Base-by-base conservation (phyloP, 371 early-diverging fungal species). In the Mortierella sp. region DNA sequence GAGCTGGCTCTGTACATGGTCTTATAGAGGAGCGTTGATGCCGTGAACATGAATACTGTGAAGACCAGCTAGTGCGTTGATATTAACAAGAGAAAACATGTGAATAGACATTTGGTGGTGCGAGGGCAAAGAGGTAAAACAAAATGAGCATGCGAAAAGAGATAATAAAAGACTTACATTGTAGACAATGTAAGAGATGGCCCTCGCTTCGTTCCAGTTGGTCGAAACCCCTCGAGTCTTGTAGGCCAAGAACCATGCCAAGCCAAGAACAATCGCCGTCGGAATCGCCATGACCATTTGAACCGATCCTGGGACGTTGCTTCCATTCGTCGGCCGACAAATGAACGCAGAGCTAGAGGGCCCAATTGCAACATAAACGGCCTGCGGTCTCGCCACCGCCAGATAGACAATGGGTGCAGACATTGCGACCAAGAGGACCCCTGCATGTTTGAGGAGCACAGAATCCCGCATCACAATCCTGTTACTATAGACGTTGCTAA, bases 141-240 rank as follows among this genome's bases (percentile, higher is more conserved):
- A 37, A 3, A 61, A 2, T 5, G 24, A n/a, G n/a, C n/a, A n/a
- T n/a, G n/a, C n/a, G n/a, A n/a, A n/a, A n/a, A n/a, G n/a, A n/a
- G n/a, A n/a, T n/a, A n/a, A n/a, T n/a, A n/a, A n/a, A n/a, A n/a
- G n/a, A n/a, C 75, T 26, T 75, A 76, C 71, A n/a, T 76, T 76
- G 77, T 71, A 76, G 31, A 76, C 70, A 34, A 59, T 54, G 19
- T 71, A 71, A 0, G 70, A 34, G n/a, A 76, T 71, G 19, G 70
- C 55, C 26, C 28, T 70, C 26, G 77, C 57, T n/a, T 76, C 71
- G 61, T 71, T 76, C 77, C 77, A 76, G 54, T 71, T 76, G 14
- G 57, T 44, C 31, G 57, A 43, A 3, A 59, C 71, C 2, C 59
- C 57, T 0, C n/a, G 77, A 9, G 77, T 71, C 24, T 40, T 28